Base-by-base conservation (phyloP, 2,329 filamentous ascomycete genomes). In the Aspergillus sp. region DNA sequence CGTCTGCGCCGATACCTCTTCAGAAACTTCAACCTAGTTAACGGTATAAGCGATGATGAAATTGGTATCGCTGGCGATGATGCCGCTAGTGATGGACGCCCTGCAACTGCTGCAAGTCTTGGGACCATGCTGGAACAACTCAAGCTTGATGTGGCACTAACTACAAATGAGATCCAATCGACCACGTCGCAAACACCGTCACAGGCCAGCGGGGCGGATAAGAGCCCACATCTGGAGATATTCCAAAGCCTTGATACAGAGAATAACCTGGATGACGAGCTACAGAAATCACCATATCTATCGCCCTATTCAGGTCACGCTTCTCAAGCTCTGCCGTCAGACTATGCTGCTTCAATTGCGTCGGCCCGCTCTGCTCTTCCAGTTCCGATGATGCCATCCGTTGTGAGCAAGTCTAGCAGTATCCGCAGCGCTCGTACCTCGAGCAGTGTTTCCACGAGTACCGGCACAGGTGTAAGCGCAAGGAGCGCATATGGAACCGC, bases 1-100 rank as follows among this genome's bases (percentile, higher is more conserved):
- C 70, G 77, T 40, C 63, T 81, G 47, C 73, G 75, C 45, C 70
- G 74, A 25, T 81, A 80, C 61, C 68, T 81, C 9, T 71, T 73
- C 41, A 73, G 79, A 8, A 81, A 81, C 62, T 79, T 78, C 62
- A 76, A 76, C 43, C 47, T 76, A 9, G 68, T 70, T 6, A 67
- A 79, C 52, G 77, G 76, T 11, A 59, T 73, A 12, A 60, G 62
- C 37, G 64, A 65, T 23, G 57, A 57, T 33, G 48, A 43, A 19
- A 46, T 58, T 27, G 61, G 40, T 2, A 33, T 37, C 21, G 66
- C 62, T 23, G 54, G 50, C 12, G 73, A 73, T 47, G 75, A 77
- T 56, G 57, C 67, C 23, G 61, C 66, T 15, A 76, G 70, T 58
- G 72, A 76, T 55, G 70, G 68, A 47, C 73, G 72, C n/a, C 73